Evolutionary conservation across 345 rosid genomes (phyloP).

Genomic region (Eucalyptus rudis): DNA sequence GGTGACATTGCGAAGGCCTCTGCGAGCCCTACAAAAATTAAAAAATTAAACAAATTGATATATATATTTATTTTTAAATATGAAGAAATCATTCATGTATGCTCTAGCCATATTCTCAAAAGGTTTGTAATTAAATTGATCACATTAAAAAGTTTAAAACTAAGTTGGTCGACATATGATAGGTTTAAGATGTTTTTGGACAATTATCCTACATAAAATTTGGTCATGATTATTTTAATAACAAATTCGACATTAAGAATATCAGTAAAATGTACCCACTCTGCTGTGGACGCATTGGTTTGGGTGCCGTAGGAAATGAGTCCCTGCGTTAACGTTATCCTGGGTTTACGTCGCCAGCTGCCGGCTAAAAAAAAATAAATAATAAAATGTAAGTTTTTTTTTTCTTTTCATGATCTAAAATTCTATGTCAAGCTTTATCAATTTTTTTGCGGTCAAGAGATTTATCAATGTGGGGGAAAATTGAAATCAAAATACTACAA

Average conservation of each 20-base stretch:
- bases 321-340: fast-evolving
- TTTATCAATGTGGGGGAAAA: not conserved
- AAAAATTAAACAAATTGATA: not conserved
- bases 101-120: not conserved
- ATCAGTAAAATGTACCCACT: not conserved
- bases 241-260: not conserved
- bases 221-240: not conserved
- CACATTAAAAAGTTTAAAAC: not conserved
- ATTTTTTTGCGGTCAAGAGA: not conserved
- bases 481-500: not conserved
- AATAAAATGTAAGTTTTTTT: not conserved
- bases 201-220: not conserved
- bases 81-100: not conserved
- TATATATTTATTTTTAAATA: not conserved
- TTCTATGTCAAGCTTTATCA: not conserved
- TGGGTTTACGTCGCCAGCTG: fast-evolving
- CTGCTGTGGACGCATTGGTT: no score
- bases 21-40: not conserved
- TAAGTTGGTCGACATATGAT: not conserved
- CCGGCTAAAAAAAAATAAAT: no score
- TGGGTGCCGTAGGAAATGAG: fast-evolving
- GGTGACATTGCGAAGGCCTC: not conserved
- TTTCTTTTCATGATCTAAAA: not conserved
- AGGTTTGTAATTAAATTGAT: not conserved
- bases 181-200: not conserved